Conservation (phyloP, 768 basidiomycete species). For the Daedaleopsis sinensis region DNA sequence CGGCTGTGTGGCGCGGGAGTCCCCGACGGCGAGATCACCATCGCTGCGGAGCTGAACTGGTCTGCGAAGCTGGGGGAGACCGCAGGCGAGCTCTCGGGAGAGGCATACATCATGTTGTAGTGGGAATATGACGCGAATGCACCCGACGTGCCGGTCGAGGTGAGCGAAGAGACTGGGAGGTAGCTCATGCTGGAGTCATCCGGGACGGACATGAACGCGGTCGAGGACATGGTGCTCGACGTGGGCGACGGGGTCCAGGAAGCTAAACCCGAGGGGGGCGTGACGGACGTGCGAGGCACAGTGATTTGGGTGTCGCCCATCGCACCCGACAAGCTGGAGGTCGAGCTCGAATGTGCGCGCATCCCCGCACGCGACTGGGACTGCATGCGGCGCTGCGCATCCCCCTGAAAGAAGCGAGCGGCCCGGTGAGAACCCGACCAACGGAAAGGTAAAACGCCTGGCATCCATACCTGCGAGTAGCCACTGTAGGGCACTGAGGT, state of each 20-base stretch:
- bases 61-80: conserved; percentile 19
- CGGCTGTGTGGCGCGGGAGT: conserved; percentile 20
- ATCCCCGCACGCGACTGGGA: conserved; percentile 11
- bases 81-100: conserved; percentile 19
- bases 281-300: conserved; percentile 25
- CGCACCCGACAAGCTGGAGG: conserved; percentile 60
- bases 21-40: conserved; percentile 29
- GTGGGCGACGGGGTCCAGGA: conserved; percentile 28
- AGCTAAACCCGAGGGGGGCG: conserved; percentile 30
- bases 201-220: conserved; percentile 10
- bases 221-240: conserved; percentile 12
- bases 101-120: conserved; percentile 16
- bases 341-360: conserved; percentile 26
- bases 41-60: conserved; percentile 28
- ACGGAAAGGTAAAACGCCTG: not conserved
- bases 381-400: conserved; percentile 13
- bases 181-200: conserved; percentile 22
- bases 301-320: conserved; percentile 55
- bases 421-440: not conserved
- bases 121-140: conserved; percentile 11
- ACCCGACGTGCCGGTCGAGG: conserved; percentile 20
- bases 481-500: conserved; percentile 10
- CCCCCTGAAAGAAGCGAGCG: not conserved
- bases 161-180: conserved; percentile 15
- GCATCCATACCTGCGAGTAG: conserved; percentile 11